phyloP scores from a whole-genome alignment of 2,329 filamentous ascomycete genomes.

The Botryotinia convoluta region DNA sequence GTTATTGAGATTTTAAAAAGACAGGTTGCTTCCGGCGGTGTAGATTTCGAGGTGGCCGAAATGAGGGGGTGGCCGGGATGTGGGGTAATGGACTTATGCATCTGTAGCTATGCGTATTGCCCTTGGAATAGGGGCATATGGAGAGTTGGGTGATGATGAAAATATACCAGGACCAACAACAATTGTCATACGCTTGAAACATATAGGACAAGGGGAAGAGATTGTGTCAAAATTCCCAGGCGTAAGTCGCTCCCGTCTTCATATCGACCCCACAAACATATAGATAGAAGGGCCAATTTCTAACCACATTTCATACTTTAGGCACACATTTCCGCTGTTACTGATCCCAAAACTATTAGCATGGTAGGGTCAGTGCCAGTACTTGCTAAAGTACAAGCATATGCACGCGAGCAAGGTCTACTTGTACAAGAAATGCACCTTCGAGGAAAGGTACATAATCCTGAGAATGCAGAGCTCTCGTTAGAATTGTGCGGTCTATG shows the following conservation, averaged over 20 bases:
- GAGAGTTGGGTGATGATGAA: slow-evolving; percentile 21
- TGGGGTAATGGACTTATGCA: too few relatives aligned
- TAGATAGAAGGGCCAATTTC: accelerated
- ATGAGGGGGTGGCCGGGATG: too few relatives aligned
- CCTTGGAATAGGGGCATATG: slow-evolving; percentile 22
- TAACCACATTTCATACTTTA: background rate
- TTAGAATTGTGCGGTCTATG: slow-evolving; percentile 11
- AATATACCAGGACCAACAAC: slow-evolving; percentile 12
- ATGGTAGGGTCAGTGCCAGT: slow-evolving; percentile 16
- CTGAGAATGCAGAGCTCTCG: slow-evolving; percentile 18
- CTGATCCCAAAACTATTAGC: slow-evolving; percentile 19
- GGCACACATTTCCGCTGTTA: slow-evolving; percentile 17
- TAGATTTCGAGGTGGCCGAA: too few relatives aligned
- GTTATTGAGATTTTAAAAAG: too few relatives aligned
- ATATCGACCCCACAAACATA: background rate
- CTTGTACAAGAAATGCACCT: slow-evolving; percentile 22
- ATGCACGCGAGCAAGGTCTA: slow-evolving; percentile 13
- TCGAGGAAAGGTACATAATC: slow-evolving; percentile 24
- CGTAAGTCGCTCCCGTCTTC: background rate
- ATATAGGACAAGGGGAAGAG: slow-evolving; percentile 20
- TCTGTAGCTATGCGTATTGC: slow-evolving; percentile 18
- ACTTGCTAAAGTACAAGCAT: slow-evolving; percentile 10
- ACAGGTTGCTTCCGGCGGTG: too few relatives aligned
- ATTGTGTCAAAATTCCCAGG: slow-evolving; percentile 14
- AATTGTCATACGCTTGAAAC: slow-evolving; percentile 20